A percentile compares a stretch with the other conserved stretches of the same genome.
phyloP scores from a whole-genome alignment of 148 eudicot species.

The Selenicereus undatus region DNA sequence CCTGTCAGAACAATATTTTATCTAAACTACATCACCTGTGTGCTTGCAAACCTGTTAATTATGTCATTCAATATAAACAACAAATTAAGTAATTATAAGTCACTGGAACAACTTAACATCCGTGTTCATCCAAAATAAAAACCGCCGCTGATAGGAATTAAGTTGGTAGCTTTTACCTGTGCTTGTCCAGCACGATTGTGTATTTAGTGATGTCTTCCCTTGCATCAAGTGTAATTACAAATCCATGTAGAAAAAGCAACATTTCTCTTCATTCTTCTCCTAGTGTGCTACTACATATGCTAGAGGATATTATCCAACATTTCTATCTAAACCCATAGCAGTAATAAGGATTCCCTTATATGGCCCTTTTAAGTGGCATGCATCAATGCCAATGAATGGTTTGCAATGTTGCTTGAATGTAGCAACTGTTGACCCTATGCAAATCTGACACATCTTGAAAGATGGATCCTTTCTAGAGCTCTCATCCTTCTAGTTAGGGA shows the following conservation, averaged over 20 bases:
- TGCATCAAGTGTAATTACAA: background rate
- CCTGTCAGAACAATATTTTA: too few species aligned
- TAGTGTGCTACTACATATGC: background rate
- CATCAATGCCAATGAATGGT: background rate
- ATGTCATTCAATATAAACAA: too few species aligned
- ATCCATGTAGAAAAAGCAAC: background rate
- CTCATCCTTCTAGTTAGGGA: background rate
- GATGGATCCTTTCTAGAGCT: background rate
- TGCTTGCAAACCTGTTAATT: too few species aligned
- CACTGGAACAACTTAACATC: too few species aligned
- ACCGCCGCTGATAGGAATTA: background rate
- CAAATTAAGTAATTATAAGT: too few species aligned
- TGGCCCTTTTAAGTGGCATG: background rate
- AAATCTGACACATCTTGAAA: background rate
- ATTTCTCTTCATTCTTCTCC: background rate
- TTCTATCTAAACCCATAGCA: background rate
- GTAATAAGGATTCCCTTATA: background rate
- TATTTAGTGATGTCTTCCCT: background rate
- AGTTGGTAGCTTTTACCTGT: background rate
- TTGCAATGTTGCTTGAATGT: background rate
- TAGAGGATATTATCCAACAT: background rate
- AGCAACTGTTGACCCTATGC: background rate
- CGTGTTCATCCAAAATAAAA: too few species aligned
- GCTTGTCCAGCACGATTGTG: background rate
- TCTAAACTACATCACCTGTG: too few species aligned